A percentile compares a stretch with the other conserved stretches of the same genome.
Evolutionary conservation across 176 grass and related monocot genomes (phyloP).

Genomic region (Cenchrus purpureus): DNA sequence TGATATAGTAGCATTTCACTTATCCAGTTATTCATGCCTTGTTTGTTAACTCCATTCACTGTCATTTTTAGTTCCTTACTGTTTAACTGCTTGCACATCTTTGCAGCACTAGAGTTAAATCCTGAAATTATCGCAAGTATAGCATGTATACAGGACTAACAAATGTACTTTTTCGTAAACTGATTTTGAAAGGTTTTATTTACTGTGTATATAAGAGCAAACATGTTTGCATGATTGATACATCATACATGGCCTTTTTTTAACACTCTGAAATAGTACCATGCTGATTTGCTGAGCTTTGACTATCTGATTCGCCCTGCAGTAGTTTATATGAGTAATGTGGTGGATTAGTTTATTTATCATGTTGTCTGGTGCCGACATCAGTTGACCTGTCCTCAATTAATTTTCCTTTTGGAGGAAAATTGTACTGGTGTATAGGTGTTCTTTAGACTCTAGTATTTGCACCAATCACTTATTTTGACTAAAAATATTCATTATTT

Average conservation of each 20-base stretch:
- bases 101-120: neutral
- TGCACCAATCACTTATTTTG: neutral
- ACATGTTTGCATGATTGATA: neutral
- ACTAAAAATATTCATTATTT: neutral
- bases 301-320: neutral
- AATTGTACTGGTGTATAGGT: neutral
- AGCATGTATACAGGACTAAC: neutral
- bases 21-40: neutral
- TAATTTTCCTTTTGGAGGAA: neutral
- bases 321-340: neutral
- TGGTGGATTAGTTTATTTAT: neutral
- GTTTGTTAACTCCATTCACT: neutral
- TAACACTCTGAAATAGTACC: neutral
- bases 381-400: neutral
- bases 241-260: neutral
- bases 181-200: neutral
- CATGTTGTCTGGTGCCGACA: neutral
- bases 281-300: neutral
- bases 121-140: neutral
- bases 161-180: neutral
- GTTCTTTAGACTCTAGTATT: neutral
- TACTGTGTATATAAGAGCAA: neutral
- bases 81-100: constrained; percentile 3
- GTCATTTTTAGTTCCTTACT: neutral
- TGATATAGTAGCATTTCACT: neutral